Percentiles rank a stretch among this genome's conserved stretches.
phyloP scores from a whole-genome alignment of 73 alveolate genomes.

The Paramecium bursaria region DNA sequence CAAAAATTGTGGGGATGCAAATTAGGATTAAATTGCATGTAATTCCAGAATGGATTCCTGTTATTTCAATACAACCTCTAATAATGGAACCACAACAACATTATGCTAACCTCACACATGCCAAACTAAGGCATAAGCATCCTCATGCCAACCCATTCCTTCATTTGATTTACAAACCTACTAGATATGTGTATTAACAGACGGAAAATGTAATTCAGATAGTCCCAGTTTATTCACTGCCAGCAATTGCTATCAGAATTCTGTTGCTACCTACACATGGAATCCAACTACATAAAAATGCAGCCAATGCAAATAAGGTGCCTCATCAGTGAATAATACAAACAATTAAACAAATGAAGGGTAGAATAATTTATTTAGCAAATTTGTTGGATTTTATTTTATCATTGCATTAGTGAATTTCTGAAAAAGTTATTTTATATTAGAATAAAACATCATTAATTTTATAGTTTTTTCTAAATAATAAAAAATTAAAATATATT shows the following conservation, averaged over 20 bases:
- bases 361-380: too few species aligned
- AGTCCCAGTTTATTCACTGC: neutral
- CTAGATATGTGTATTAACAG: conserved; percentile 1
- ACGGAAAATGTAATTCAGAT: neutral
- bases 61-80: too few species aligned
- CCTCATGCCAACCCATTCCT: conserved; percentile 37
- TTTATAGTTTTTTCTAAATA: too few species aligned
- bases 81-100: too few species aligned
- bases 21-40: conserved; percentile 4
- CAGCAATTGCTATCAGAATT: neutral
- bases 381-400: too few species aligned
- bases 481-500: too few species aligned
- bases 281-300: conserved; percentile 32
- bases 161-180: neutral
- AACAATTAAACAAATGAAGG: too few species aligned
- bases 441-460: too few species aligned
- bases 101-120: conserved; percentile 3
- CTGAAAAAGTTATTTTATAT: too few species aligned
- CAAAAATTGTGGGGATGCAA: conserved; percentile 31
- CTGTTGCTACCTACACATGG: conserved; percentile 37
- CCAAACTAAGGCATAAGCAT: neutral
- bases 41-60: neutral
- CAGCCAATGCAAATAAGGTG: too few species aligned
- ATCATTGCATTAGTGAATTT: too few species aligned
- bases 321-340: too few species aligned